These are phyloP conservation scores for Phoma herbarum DNA, from an alignment of 2,329 filamentous ascomycete species.

Conservation along the genomic window DNA sequence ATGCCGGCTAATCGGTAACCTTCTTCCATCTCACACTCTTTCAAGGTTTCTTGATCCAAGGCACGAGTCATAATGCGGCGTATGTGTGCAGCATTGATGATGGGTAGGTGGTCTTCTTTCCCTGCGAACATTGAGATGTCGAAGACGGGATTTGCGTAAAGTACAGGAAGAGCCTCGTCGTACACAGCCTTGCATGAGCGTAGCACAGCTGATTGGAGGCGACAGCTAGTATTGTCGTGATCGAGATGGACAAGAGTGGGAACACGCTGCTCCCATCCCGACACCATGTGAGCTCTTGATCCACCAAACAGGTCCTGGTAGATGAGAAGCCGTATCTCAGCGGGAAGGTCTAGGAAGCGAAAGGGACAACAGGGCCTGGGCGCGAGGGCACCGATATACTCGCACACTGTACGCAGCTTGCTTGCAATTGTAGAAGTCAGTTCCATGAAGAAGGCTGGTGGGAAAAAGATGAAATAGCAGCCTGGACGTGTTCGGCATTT, in stretches of 20 bases:
- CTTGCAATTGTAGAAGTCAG: not conserved
- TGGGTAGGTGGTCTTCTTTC: not conserved
- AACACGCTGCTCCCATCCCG: not conserved
- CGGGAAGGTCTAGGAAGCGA: not conserved
- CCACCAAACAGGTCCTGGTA: not conserved
- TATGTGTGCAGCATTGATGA: not conserved
- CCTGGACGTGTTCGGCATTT: not conserved
- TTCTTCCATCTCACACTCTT: not conserved
- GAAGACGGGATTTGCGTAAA: not conserved
- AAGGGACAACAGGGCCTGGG: not conserved
- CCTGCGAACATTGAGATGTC: not conserved
- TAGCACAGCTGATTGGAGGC: not conserved
- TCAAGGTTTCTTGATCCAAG: not conserved
- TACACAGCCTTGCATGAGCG: not conserved
- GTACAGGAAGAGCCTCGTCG: not conserved
- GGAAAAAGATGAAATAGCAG: not conserved
- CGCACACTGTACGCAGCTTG: not conserved
- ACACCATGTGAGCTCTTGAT: not conserved
- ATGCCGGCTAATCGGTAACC: not conserved
- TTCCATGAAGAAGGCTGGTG: constrained; percentile 3
- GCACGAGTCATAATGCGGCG: not conserved
- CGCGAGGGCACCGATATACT: not conserved
- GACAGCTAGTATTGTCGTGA: not conserved
- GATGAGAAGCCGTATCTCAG: not conserved
- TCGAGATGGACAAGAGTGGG: not conserved